Evolutionary conservation across 208 protist species (phyloP), one percentile per base, ranked within the genome.

Genomic region (Trypanosoma rangeli): DNA sequence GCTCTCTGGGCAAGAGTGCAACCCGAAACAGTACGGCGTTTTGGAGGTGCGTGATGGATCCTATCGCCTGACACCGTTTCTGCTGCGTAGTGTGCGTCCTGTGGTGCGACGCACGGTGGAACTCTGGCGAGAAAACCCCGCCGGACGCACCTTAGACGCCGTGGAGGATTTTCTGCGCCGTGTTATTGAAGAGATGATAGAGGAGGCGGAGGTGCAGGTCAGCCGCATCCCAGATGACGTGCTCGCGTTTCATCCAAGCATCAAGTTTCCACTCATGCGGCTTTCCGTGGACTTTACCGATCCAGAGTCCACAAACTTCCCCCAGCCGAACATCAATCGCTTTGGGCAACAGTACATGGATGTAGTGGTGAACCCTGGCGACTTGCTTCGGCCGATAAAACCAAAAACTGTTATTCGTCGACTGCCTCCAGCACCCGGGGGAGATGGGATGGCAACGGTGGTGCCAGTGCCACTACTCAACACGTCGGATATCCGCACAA

Each of bases 11-110:
- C 93, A 94, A 57, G 98, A 99, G 76, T 87, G 95, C 44, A 98
- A 97, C 71, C 86, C 90, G 24, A 99, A 99, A 73, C 95, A 99
- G 76, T 96, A 91, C 71, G 84, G 85, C 18, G 61, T 97, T 18
- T 70, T 98, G 24, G 90, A 97, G 75, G 79, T 97, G 12, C 80
- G 89, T 0, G 82, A 82, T 26, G 84, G 83, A 22, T 84, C 84
- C 20, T 97, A 96, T 73, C 74, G 94, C 5, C 72, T 99, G 15
- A 94, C 91, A 15, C 85, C 92, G 5, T 93, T 97, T 44, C 63
- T 74, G 46, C 82, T 99, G 24, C 83, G 89, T 33, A 98, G 89
- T 28, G 85, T 98, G 18, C 94, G 97, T 33, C 97, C 98, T 0
- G 97, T 98, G 15, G 84, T 98, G 33, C 80, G 98, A 28, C 85